phyloP scores from a whole-genome alignment of 2,329 filamentous ascomycete species.

The Cladophialophora immunda region DNA sequence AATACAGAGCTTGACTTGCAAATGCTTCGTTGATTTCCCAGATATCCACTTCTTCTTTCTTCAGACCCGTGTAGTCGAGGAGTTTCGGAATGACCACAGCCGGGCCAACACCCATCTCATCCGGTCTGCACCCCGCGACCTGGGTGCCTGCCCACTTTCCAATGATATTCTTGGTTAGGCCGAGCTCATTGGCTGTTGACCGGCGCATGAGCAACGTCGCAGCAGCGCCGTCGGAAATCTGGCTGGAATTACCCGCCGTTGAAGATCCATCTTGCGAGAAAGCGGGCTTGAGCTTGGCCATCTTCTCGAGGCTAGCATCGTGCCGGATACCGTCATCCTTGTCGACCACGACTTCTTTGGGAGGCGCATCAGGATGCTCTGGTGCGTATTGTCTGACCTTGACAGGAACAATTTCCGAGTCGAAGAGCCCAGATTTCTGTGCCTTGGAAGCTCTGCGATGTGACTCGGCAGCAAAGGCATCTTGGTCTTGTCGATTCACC shows the following conservation, averaged over 20 bases:
- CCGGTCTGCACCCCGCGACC: constrained; percentile 80
- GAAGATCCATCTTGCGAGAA: constrained; percentile 78
- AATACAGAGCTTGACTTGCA: constrained; percentile 72
- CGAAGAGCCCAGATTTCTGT: constrained; percentile 74
- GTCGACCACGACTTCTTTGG: constrained; percentile 71
- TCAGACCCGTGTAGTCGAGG: constrained; percentile 72
- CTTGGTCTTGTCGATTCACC: constrained; percentile 78
- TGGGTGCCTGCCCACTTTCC: constrained; percentile 83
- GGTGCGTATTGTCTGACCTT: constrained; percentile 72
- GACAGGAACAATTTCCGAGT: constrained; percentile 81
- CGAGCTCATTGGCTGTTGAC: constrained; percentile 77
- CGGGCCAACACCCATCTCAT: constrained; percentile 94
- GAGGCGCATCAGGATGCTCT: constrained; percentile 66
- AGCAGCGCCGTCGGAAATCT: constrained; percentile 88
- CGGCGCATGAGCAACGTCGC: constrained; percentile 85
- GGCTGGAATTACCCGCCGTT: constrained; percentile 85
- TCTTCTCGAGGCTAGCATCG: constrained; percentile 71
- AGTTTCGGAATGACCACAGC: constrained; percentile 86
- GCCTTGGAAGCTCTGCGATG: constrained; percentile 78
- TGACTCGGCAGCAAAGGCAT: constrained; percentile 78
- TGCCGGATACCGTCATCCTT: constrained; percentile 85
- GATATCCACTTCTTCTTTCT: constrained; percentile 74
- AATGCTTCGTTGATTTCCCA: constrained; percentile 95
- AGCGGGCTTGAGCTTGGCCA: constrained; percentile 83
- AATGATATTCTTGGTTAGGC: constrained; percentile 73